These are phyloP conservation scores for Gracilaria domingensis DNA, from an alignment of 23 red algal genomes.

Conservation along the genomic window DNA sequence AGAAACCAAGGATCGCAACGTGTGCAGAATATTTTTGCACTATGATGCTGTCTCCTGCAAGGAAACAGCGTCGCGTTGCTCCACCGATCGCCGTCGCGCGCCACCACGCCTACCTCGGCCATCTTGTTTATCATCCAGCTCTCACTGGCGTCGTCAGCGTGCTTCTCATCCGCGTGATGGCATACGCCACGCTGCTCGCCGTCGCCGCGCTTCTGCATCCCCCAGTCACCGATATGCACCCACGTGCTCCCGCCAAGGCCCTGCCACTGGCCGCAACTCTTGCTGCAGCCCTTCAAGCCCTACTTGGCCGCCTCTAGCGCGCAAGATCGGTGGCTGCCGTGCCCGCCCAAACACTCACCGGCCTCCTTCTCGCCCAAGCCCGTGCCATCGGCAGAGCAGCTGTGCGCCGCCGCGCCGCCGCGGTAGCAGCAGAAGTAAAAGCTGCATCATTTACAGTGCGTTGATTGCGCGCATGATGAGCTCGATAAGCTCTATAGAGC, in stretches of 20 bases:
- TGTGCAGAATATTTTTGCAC: too few relatives aligned
- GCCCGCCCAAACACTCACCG: background rate
- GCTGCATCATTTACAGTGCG: too few relatives aligned
- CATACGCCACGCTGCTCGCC: too few relatives aligned
- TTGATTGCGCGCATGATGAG: too few relatives aligned
- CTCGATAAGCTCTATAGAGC: too few relatives aligned
- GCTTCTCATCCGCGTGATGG: too few relatives aligned
- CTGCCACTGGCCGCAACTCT: background rate
- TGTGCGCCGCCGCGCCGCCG: background rate
- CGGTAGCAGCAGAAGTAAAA: background rate
- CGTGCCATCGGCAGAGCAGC: background rate
- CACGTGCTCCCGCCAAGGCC: background rate
- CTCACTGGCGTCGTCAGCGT: background rate
- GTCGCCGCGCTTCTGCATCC: background rate
- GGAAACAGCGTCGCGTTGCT: too few relatives aligned
- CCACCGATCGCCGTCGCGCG: too few relatives aligned
- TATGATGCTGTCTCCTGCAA: too few relatives aligned
- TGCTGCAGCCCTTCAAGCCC: background rate
- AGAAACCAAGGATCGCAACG: too few relatives aligned
- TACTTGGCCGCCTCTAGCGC: background rate
- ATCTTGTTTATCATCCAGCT: background rate
- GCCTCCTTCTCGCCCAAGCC: background rate
- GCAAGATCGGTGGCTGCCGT: too few relatives aligned
- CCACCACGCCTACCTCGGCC: background rate
- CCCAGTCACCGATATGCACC: background rate